phyloP scores from a whole-genome alignment of 305 asterid species.

The Rubia tinctorum region DNA sequence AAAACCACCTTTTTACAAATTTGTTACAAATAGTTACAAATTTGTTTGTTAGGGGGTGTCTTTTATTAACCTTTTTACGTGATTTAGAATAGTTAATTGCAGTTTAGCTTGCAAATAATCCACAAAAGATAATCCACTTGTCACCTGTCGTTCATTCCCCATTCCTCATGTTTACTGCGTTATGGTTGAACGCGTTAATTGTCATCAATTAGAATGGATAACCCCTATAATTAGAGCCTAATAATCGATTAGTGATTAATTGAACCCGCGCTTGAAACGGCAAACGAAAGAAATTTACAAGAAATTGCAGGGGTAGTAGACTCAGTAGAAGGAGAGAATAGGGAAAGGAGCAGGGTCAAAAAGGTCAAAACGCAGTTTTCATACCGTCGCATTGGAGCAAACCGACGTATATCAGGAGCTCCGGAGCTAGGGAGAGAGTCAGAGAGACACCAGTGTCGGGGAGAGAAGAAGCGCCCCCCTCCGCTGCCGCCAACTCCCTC shows the following conservation, averaged over 20 bases:
- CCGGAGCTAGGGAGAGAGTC: constrained; percentile 34
- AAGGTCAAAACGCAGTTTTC: constrained; percentile 3
- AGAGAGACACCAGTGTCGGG: constrained; percentile 33
- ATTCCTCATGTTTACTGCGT: background rate
- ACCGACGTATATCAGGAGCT: constrained; percentile 40
- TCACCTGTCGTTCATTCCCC: background rate
- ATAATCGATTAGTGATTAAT: background rate
- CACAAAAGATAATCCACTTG: background rate
- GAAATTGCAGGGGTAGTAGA: background rate
- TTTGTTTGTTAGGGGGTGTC: background rate
- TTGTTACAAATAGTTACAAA: background rate
- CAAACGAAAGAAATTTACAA: background rate
- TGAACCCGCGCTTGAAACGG: background rate
- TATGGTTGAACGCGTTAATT: background rate
- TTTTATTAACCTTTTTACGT: too few relatives aligned
- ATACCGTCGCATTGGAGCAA: constrained; percentile 27
- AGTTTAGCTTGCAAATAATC: background rate
- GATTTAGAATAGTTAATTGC: background rate
- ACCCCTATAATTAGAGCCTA: background rate
- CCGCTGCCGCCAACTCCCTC: too few relatives aligned
- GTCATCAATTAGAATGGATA: background rate
- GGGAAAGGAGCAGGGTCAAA: constrained; percentile 6
- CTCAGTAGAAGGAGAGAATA: constrained; percentile 16
- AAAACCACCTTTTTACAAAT: too few relatives aligned
- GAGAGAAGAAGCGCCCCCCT: constrained; percentile 17